Percentiles rank a stretch among this genome's conserved stretches.
These are phyloP conservation scores for Trichoderma erinaceum DNA, from an alignment of 495 filamentous ascomycete genomes.

Conservation along the genomic window DNA sequence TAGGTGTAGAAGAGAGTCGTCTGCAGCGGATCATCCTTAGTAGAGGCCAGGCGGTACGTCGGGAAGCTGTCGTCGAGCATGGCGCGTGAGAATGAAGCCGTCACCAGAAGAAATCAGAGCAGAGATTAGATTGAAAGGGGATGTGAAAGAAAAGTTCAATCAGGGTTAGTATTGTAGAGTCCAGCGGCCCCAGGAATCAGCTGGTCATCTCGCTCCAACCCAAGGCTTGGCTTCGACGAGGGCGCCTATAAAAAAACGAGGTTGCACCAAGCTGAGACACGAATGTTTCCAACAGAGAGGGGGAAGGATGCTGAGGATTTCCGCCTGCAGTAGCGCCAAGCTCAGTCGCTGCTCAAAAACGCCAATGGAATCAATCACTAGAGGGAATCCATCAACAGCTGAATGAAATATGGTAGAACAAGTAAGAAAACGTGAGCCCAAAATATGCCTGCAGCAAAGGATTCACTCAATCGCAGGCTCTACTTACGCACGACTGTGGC, in stretches of 20 bases:
- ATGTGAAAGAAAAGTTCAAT: neutral
- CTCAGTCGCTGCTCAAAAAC: too few species aligned
- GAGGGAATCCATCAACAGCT: too few species aligned
- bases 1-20: conserved; percentile 68
- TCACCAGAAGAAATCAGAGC: conserved; percentile 16
- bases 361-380: too few species aligned
- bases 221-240: neutral
- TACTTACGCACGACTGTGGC: neutral
- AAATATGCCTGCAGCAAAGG: neutral
- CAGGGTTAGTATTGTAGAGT: too few species aligned
- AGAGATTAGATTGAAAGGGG: neutral
- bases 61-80: conserved; percentile 97
- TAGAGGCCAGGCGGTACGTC: conserved; percentile 41
- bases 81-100: neutral
- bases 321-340: neutral
- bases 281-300: too few species aligned
- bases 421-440: too few species aligned
- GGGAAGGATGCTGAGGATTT: neutral
- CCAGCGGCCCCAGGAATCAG: neutral
- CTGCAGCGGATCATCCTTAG: conserved; percentile 37
- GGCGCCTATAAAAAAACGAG: conserved; percentile 3
- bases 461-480: neutral
- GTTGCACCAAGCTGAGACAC: neutral
- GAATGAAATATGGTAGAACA: too few species aligned
- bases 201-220: neutral